Percentiles rank a stretch among this genome's conserved stretches.
phyloP scores from a whole-genome alignment of 495 filamentous ascomycete genomes.

The Wilcoxina mikolae region DNA sequence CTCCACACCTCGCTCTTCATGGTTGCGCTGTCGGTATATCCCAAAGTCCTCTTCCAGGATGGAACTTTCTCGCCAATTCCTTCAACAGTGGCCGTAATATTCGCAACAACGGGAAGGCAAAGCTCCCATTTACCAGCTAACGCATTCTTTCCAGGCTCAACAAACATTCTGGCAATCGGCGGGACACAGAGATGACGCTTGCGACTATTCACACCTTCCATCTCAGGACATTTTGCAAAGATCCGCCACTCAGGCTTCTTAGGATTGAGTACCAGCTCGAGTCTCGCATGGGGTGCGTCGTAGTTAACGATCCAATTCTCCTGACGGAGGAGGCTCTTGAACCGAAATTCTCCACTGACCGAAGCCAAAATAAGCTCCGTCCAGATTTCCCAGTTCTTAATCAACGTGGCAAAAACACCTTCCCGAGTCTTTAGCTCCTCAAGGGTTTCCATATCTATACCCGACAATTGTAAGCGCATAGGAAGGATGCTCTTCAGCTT shows the following conservation, averaged over 20 bases:
- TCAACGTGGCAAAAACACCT: not conserved
- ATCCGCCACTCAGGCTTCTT: conserved; percentile 39
- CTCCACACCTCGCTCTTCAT: conserved; percentile 33
- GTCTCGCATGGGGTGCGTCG: conserved; percentile 33
- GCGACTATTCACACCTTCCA: conserved; percentile 31
- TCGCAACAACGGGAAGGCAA: conserved; percentile 31
- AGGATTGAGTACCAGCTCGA: conserved; percentile 38
- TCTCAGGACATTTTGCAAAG: conserved; percentile 35
- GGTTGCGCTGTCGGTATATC: conserved; percentile 31
- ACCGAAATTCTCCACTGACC: conserved; percentile 33
- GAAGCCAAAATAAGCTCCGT: conserved; percentile 29
- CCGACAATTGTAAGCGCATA: conserved; percentile 32
- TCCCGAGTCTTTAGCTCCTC: conserved; percentile 14
- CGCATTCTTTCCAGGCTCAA: conserved; percentile 18
- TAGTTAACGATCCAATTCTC: conserved; percentile 42
- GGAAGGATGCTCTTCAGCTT: conserved; percentile 35
- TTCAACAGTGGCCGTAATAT: conserved; percentile 23
- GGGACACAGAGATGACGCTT: conserved; percentile 36
- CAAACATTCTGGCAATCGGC: conserved; percentile 43
- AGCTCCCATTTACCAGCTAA: conserved; percentile 41
- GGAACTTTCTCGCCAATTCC: conserved; percentile 23
- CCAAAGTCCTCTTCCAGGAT: conserved; percentile 30
- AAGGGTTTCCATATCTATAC: conserved; percentile 29
- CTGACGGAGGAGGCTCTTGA: conserved; percentile 35
- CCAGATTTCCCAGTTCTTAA: conserved; percentile 31